Conservation (phyloP, 1,139 yeast species). For the Geotrichum aggregatum region DNA sequence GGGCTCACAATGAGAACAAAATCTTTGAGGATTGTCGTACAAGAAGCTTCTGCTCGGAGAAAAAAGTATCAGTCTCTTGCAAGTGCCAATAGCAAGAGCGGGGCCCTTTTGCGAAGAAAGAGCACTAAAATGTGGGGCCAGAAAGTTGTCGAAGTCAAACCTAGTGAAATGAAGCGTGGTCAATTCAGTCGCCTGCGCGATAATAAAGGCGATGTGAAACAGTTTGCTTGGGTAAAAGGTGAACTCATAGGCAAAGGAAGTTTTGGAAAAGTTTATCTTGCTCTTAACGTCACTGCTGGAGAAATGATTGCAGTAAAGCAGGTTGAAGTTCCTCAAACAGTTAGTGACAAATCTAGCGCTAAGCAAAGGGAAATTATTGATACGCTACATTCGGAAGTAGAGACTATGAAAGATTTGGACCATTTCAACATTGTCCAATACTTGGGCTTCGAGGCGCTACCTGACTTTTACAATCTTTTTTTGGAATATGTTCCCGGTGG, state of each 20-base stretch:
- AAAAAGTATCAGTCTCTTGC: constrained; percentile 39
- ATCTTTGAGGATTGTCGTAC: constrained; percentile 86
- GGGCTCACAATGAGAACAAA: constrained; percentile 47
- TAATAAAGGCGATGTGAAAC: constrained; percentile 65
- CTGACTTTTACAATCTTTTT: constrained; percentile 74
- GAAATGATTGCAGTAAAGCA: constrained; percentile 99
- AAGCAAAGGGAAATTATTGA: constrained; percentile 60
- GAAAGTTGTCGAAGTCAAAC: constrained; percentile 83
- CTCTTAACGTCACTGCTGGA: constrained; percentile 92
- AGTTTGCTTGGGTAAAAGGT: constrained; percentile 97
- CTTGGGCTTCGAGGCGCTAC: constrained; percentile 80
- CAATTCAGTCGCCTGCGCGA: constrained; percentile 55
- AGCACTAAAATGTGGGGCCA: constrained; percentile 99
- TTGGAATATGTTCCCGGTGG: constrained; percentile 98
- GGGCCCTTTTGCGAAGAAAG: constrained; percentile 53
- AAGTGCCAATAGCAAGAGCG: constrained; percentile 29
- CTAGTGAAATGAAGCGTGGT: constrained; percentile 58
- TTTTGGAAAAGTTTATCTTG: constrained; percentile 91
- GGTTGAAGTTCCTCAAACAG: constrained; percentile 61
- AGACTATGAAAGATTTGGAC: constrained; percentile 88
- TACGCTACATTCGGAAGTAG: constrained; percentile 86
- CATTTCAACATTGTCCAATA: constrained; percentile 94
- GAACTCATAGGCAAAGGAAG: constrained; percentile 95
- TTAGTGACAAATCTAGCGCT: constrained; percentile 44
- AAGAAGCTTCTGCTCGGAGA: constrained; percentile 73